These are phyloP conservation scores for Macroventuria anomochaeta DNA, from an alignment of 2,329 filamentous ascomycete species.

Conservation along the genomic window DNA sequence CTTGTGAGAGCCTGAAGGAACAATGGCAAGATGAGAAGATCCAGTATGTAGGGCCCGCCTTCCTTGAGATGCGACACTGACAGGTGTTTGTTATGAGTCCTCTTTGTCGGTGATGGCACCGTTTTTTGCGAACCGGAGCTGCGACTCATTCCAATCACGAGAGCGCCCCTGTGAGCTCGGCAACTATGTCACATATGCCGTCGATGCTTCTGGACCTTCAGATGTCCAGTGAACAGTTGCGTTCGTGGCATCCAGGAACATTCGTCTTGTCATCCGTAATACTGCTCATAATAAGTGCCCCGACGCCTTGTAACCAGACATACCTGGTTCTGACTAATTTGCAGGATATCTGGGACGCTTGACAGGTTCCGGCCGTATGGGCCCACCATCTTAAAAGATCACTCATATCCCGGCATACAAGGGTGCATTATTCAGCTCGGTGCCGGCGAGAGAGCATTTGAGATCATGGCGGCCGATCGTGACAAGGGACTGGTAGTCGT, in stretches of 20 bases:
- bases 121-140: constrained; percentile 34
- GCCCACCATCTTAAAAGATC: constrained; percentile 28
- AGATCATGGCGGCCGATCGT: constrained; percentile 28
- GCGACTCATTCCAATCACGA: constrained; percentile 28
- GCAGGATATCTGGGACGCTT: constrained; percentile 27
- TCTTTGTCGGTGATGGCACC: constrained; percentile 36
- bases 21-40: constrained; percentile 26
- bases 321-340: neutral
- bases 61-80: constrained; percentile 1
- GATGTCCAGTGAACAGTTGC: constrained; percentile 25
- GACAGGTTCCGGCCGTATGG: constrained; percentile 22
- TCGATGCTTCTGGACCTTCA: constrained; percentile 20
- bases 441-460: constrained; percentile 35
- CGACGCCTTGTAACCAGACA: no score
- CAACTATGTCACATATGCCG: constrained; percentile 31
- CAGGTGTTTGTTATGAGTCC: constrained; percentile 19
- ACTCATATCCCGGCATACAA: constrained; percentile 12
- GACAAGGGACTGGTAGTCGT: constrained; percentile 26
- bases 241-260: constrained; percentile 33
- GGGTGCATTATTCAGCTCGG: constrained; percentile 29
- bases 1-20: constrained; percentile 21
- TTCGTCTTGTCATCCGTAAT: constrained; percentile 39
- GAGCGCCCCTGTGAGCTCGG: constrained; percentile 30
- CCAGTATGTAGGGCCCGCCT: constrained; percentile 11
- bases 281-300: constrained; percentile 32